Evolutionary conservation across 139 green algal genomes (phyloP), one percentile per base, ranked within the genome.

Genomic region (Astrephomene gubernaculifera): DNA sequence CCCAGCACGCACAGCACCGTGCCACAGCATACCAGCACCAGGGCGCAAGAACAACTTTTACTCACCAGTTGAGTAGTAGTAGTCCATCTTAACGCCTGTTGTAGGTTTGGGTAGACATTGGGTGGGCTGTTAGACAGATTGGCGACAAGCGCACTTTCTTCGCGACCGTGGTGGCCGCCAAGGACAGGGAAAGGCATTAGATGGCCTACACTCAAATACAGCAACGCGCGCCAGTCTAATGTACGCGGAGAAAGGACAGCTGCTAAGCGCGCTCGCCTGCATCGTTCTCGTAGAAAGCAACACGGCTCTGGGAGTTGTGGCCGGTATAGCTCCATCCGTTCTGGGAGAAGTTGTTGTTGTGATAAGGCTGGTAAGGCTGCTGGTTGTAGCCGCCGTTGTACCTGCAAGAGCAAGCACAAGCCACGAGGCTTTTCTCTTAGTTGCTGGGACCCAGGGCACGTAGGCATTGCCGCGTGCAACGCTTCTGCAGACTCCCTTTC

Each of bases 201-300:
- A n/a, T n/a, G n/a, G n/a, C n/a, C n/a, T n/a, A n/a, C n/a, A n/a
- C n/a, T n/a, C n/a, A n/a, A n/a, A n/a, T n/a, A n/a, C n/a, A n/a
- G n/a, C n/a, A n/a, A n/a, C n/a, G n/a, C n/a, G n/a, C n/a, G n/a
- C n/a, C n/a, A n/a, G n/a, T n/a, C n/a, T n/a, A n/a, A n/a, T n/a
- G n/a, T n/a, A n/a, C n/a, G n/a, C n/a, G n/a, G n/a, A n/a, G n/a
- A n/a, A n/a, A n/a, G n/a, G n/a, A n/a, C n/a, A n/a, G n/a, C n/a
- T n/a, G n/a, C n/a, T n/a, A n/a, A n/a, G n/a, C n/a, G n/a, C n/a
- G n/a, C 38, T 54, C 19, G 31, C 71, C 45, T 45, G 31, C 19
- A 64, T 38, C 39, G 31, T 78, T 75, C 63, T 86, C 49, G 45
- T 88, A 88, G 76, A 88, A 88, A 0, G 79, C 83, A 10, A 88